Conservation (phyloP, 140 eudicot genomes). For the Bidens hawaiensis region DNA sequence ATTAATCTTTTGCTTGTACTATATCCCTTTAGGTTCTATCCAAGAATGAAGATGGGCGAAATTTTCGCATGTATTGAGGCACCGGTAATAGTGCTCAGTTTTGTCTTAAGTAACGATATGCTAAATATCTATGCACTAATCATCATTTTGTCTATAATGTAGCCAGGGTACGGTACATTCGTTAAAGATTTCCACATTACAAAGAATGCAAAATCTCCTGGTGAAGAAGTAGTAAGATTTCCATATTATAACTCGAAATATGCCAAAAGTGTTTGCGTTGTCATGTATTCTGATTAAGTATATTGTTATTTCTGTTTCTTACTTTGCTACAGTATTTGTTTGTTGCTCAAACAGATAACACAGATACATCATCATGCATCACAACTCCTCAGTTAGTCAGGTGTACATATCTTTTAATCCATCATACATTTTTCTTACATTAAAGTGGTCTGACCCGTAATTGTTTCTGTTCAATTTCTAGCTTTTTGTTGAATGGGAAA, state of each 20-base stretch:
- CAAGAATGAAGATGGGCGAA: slow-evolving; percentile 63
- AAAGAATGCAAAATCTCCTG: slow-evolving; percentile 29
- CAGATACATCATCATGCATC: slow-evolving; percentile 76
- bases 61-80: slow-evolving; percentile 48
- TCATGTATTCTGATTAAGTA: background rate
- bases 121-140: slow-evolving; percentile 4
- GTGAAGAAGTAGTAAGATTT: slow-evolving; percentile 45
- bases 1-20: background rate
- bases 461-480: slow-evolving; percentile 21
- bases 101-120: background rate
- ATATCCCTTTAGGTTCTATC: slow-evolving; percentile 70
- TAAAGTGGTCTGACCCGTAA: slow-evolving; percentile 17
- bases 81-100: slow-evolving; percentile 33
- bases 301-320: background rate
- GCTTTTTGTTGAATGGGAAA: slow-evolving; percentile 74
- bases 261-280: background rate
- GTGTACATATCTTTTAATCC: slow-evolving; percentile 32
- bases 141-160: slow-evolving; percentile 23
- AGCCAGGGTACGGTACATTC: slow-evolving; percentile 65
- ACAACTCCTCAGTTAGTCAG: slow-evolving; percentile 61
- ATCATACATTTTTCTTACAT: slow-evolving; percentile 2
- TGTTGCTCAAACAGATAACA: slow-evolving; percentile 60
- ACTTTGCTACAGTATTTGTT: slow-evolving; percentile 52
- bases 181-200: slow-evolving; percentile 56
- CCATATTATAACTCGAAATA: background rate